Percentiles rank a stretch among this genome's conserved stretches.
phyloP scores from a whole-genome alignment of 2,329 filamentous ascomycete genomes.

The Trichocomaceae sp. region DNA sequence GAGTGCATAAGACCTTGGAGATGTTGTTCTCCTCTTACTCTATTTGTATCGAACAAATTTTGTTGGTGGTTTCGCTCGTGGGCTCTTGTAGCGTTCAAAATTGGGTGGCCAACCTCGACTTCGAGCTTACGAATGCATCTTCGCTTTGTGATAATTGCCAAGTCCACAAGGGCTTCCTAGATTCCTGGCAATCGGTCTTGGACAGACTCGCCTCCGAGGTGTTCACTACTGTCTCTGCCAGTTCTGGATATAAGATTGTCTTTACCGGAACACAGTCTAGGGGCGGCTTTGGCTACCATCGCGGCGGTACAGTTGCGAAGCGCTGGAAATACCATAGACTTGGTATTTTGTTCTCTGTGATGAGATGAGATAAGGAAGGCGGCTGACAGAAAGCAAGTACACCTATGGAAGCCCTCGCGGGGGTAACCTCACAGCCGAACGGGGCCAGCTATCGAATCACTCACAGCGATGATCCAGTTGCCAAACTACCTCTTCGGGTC shows the following conservation, averaged over 20 bases:
- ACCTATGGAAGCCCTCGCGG: slow-evolving; percentile 40
- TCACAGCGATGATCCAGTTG: slow-evolving; percentile 34
- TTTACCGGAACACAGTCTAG: slow-evolving; percentile 44
- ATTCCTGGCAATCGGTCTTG: slow-evolving; percentile 32
- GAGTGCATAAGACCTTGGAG: too few relatives aligned
- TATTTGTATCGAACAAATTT: too few relatives aligned
- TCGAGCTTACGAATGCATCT: slow-evolving; percentile 21
- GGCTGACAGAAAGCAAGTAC: slow-evolving; percentile 24
- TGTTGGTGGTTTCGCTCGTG: too few relatives aligned
- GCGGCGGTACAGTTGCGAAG: slow-evolving; percentile 38
- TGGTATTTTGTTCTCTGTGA: slow-evolving; percentile 27
- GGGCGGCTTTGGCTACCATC: slow-evolving; percentile 43
- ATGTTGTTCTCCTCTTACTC: too few relatives aligned
- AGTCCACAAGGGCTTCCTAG: slow-evolving; percentile 40
- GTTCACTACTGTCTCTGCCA: slow-evolving; percentile 27
- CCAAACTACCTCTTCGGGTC: slow-evolving; percentile 30
- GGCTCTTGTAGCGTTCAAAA: slow-evolving; percentile 25
- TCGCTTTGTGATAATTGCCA: slow-evolving; percentile 36
- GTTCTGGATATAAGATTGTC: slow-evolving; percentile 37
- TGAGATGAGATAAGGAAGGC: background rate
- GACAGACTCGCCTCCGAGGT: slow-evolving; percentile 32
- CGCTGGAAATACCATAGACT: slow-evolving; percentile 30
- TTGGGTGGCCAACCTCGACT: slow-evolving; percentile 25
- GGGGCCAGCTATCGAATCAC: slow-evolving; percentile 30
- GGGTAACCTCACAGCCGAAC: slow-evolving; percentile 34